A percentile compares a stretch with the other conserved stretches of the same genome.
Evolutionary conservation across 2,329 filamentous ascomycete species (phyloP).

Genomic region (Gnomoniopsis smithogilvyi): DNA sequence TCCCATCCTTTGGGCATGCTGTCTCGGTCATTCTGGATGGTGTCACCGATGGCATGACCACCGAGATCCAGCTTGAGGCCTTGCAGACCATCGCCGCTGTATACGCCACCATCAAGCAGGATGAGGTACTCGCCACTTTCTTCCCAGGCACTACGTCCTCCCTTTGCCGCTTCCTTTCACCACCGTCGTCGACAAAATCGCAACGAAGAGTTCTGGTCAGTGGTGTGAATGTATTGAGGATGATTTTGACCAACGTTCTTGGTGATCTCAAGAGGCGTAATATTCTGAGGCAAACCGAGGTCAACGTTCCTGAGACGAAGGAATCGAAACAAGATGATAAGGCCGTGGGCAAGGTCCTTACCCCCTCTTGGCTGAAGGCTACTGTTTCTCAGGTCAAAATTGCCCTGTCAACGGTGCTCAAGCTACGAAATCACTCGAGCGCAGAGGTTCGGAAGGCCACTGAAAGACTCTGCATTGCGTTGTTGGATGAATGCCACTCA

Average conservation of each 20-base stretch:
- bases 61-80: slow-evolving; percentile 69
- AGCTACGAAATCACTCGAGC: slow-evolving; percentile 68
- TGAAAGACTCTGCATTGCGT: slow-evolving; percentile 65
- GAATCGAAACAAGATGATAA: slow-evolving; percentile 27
- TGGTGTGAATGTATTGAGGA: slow-evolving; percentile 56
- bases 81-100: slow-evolving; percentile 62
- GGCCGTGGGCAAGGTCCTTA: slow-evolving; percentile 37
- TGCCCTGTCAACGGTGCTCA: slow-evolving; percentile 74
- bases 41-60: slow-evolving; percentile 60
- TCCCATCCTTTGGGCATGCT: slow-evolving; percentile 78
- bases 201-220: slow-evolving; percentile 60
- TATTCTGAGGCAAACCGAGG: slow-evolving; percentile 35
- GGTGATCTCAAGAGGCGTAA: slow-evolving; percentile 54
- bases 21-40: slow-evolving; percentile 78
- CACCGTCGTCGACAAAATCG: slow-evolving; percentile 55
- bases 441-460: slow-evolving; percentile 66
- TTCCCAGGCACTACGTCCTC: slow-evolving; percentile 84
- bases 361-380: slow-evolving; percentile 69
- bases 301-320: slow-evolving; percentile 21
- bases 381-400: slow-evolving; percentile 80
- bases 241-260: slow-evolving; percentile 52
- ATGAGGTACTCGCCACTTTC: slow-evolving; percentile 76
- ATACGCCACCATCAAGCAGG: slow-evolving; percentile 63
- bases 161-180: slow-evolving; percentile 71
- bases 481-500: slow-evolving; percentile 75